Conservation (phyloP, 345 rosid species). For the Eucalyptus cloeziana region DNA sequence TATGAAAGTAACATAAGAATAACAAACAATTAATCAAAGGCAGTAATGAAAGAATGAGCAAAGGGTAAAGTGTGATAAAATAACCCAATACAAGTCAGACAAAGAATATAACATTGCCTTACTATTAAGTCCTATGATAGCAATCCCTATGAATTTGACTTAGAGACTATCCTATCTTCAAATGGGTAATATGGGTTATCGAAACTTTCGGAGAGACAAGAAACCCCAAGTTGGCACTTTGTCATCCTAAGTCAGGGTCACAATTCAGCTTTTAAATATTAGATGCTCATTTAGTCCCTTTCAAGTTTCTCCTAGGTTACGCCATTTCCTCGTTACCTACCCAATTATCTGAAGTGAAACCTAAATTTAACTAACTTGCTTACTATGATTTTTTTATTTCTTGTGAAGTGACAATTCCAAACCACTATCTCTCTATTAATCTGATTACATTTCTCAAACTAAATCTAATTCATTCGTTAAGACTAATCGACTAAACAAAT, state of each 20-base stretch:
- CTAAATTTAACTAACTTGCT: neutral
- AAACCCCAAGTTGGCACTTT: neutral
- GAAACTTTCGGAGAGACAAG: neutral
- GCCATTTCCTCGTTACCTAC: neutral
- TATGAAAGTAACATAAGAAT: too few relatives aligned
- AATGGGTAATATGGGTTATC: neutral
- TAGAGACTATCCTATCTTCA: neutral
- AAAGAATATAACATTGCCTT: too few relatives aligned
- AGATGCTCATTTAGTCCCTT: too few relatives aligned
- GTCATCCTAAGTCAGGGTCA: too few relatives aligned
- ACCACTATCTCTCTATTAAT: neutral
- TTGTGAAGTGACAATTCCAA: neutral
- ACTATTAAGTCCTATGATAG: too few relatives aligned
- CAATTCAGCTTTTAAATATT: too few relatives aligned
- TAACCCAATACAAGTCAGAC: too few relatives aligned
- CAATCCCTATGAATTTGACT: accelerated
- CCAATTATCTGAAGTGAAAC: neutral
- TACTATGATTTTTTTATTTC: too few relatives aligned
- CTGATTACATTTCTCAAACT: neutral
- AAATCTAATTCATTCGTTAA: neutral
- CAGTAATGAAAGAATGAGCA: accelerated
- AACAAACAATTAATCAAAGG: too few relatives aligned
- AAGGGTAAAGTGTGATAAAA: too few relatives aligned
- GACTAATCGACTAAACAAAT: neutral
- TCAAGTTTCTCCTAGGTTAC: neutral